Evolutionary conservation across 805 yeast species (phyloP).

Genomic region (Candida oleophila): DNA sequence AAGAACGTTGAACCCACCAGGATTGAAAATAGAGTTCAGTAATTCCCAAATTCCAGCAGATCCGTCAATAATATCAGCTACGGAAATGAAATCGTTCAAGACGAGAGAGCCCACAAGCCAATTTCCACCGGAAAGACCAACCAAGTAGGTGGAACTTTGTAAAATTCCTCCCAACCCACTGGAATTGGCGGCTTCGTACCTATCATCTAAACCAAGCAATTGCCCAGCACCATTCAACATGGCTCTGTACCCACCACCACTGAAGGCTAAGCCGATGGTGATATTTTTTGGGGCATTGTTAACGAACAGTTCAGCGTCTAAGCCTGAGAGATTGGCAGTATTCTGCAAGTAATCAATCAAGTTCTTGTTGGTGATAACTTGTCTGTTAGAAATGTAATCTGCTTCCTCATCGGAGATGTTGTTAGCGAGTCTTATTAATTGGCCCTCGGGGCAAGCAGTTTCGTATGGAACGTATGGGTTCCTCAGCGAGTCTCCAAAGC

Average conservation of each 20-base stretch:
- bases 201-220: conserved; percentile 72
- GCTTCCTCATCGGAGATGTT: conserved; percentile 22
- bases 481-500: conserved; percentile 6
- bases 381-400: conserved; percentile 25
- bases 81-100: conserved; percentile 57
- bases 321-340: conserved; percentile 30
- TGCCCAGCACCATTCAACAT: conserved; percentile 87
- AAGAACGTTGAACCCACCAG: conserved; percentile 56
- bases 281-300: conserved; percentile 21
- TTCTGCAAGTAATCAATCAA: conserved; percentile 25
- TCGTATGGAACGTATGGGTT: conserved; percentile 30
- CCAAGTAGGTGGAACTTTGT: conserved; percentile 67
- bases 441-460: conserved; percentile 28
- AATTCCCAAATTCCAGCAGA: conserved; percentile 34
- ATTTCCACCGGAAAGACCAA: conserved; percentile 68
- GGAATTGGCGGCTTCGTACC: conserved; percentile 53
- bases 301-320: conserved; percentile 31
- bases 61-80: conserved; percentile 34
- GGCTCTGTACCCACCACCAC: conserved; percentile 92
- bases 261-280: conserved; percentile 26
- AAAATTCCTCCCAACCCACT: conserved; percentile 75
- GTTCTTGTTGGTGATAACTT: conserved; percentile 27
- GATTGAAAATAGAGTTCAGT: conserved; percentile 69
- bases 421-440: conserved; percentile 27
- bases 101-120: conserved; percentile 67